Conservation (phyloP, 2,329 filamentous ascomycete species). For the Colletotrichum camelliae region DNA sequence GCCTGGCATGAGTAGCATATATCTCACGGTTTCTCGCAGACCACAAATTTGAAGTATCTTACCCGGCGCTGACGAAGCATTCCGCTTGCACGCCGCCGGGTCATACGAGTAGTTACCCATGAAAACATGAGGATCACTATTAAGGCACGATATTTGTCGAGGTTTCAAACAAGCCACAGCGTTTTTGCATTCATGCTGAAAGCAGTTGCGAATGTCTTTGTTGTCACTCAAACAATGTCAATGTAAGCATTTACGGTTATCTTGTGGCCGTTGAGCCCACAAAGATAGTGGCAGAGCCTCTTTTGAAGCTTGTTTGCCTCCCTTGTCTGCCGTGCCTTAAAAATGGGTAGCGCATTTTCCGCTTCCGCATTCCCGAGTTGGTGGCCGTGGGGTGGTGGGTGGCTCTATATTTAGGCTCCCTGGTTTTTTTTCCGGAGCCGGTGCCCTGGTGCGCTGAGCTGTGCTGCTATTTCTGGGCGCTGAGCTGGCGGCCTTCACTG, state of each 20-base stretch:
- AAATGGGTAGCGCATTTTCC: not conserved
- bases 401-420: not conserved
- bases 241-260: not conserved
- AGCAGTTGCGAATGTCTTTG: not conserved
- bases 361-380: not conserved
- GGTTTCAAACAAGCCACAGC: not conserved
- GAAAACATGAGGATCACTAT: not conserved
- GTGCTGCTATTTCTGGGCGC: not conserved
- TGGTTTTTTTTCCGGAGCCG: not conserved
- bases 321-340: not conserved
- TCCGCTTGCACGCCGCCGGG: too few relatives aligned
- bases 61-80: too few relatives aligned
- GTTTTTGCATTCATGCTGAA: not conserved
- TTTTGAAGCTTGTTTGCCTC: not conserved
- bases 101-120: accelerated
- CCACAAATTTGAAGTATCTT: too few relatives aligned
- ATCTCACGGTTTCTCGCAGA: too few relatives aligned
- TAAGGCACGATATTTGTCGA: accelerated
- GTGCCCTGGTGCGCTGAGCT: not conserved
- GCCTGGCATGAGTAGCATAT: too few relatives aligned
- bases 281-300: not conserved
- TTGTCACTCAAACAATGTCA: not conserved
- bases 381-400: not conserved
- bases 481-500: not conserved
- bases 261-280: not conserved